Evolutionary conservation across 1,284 basidiomycete species (phyloP).

Genomic region (Bjerkandera adusta): DNA sequence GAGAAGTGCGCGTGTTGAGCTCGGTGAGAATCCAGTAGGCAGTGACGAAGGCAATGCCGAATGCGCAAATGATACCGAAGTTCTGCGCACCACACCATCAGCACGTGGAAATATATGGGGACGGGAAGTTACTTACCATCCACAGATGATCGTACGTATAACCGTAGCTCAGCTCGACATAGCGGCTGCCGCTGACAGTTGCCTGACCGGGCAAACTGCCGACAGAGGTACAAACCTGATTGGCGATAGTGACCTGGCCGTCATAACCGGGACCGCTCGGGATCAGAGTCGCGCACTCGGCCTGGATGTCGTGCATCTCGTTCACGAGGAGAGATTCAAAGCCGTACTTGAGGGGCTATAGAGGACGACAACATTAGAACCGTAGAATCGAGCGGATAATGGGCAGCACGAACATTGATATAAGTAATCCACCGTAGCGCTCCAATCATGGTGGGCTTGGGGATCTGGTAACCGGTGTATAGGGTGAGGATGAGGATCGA

Average conservation of each 20-base stretch:
- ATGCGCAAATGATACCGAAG: constrained; percentile 53
- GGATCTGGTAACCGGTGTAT: constrained; percentile 50
- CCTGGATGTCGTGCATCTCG: constrained; percentile 50
- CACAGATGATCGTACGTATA: constrained; percentile 67
- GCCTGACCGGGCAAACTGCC: constrained; percentile 47
- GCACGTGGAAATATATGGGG: no score
- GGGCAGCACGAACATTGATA: constrained; percentile 46
- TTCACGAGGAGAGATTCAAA: constrained; percentile 55
- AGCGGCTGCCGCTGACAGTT: constrained; percentile 49
- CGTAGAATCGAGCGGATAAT: constrained; percentile 1
- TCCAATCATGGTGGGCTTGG: constrained; percentile 57
- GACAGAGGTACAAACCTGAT: constrained; percentile 62
- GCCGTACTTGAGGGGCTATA: constrained; percentile 45
- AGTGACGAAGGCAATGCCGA: constrained; percentile 45
- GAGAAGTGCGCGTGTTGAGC: constrained; percentile 35
- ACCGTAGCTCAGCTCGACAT: constrained; percentile 56
- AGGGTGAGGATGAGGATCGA: constrained; percentile 44
- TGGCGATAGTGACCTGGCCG: constrained; percentile 40
- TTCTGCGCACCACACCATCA: constrained; percentile 35
- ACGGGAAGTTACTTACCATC: constrained; percentile 49
- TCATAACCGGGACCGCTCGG: constrained; percentile 54
- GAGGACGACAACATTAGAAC: background rate
- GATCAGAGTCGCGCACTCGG: constrained; percentile 39
- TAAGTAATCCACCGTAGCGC: constrained; percentile 65
- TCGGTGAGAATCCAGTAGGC: constrained; percentile 56